These are phyloP conservation scores for Corylus americana DNA, from an alignment of 306 rosid genomes.

Conservation along the genomic window DNA sequence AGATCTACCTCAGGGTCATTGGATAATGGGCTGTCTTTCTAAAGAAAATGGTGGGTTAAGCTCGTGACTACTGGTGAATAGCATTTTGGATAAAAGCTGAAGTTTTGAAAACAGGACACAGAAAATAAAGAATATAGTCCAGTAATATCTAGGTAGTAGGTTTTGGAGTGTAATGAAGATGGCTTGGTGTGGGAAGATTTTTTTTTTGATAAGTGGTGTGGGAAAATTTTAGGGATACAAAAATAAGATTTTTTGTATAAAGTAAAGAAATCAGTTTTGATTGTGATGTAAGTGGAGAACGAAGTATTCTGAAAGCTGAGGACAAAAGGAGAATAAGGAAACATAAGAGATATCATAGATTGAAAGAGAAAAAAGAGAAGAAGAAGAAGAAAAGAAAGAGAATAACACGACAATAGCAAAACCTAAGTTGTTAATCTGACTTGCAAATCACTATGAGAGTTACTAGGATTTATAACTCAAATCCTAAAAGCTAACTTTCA, in stretches of 20 bases:
- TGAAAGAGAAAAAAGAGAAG: background rate
- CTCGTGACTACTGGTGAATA: background rate
- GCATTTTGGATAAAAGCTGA: background rate
- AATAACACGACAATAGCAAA: background rate
- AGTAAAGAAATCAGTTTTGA: no score
- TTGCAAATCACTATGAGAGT: background rate
- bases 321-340: background rate
- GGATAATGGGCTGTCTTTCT: background rate
- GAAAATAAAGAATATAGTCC: background rate
- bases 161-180: background rate
- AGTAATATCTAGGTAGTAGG: background rate
- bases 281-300: no score
- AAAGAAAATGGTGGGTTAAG: background rate
- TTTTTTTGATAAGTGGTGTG: no score
- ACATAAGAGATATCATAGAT: background rate
- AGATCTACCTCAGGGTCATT: background rate
- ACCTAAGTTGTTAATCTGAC: background rate
- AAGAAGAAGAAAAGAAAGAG: background rate
- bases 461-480: no score
- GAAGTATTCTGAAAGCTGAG: background rate
- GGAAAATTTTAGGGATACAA: background rate
- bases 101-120: background rate
- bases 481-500: no score
- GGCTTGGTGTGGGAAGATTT: background rate
- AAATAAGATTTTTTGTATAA: background rate